Conservation (phyloP, 768 basidiomycete genomes). For the Serendipita vermifera region DNA sequence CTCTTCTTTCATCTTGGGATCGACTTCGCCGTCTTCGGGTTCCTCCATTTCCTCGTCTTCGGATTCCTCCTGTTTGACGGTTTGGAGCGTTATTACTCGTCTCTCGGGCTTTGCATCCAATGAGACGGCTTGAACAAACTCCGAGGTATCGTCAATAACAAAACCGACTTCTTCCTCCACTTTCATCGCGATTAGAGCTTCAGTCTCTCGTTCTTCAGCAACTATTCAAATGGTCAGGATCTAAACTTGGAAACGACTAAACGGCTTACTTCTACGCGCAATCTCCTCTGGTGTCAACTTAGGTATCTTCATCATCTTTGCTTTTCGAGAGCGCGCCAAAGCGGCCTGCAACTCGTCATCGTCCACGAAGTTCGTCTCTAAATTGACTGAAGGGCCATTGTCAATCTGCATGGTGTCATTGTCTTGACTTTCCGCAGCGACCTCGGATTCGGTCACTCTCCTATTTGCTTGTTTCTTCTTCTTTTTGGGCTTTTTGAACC, state of each 20-base stretch:
- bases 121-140: conserved; percentile 56
- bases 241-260: conserved; percentile 6
- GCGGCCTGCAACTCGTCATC: conserved; percentile 97
- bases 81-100: conserved; percentile 16
- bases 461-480: conserved; percentile 85
- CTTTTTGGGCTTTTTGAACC: conserved; percentile 94
- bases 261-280: conserved; percentile 54
- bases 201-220: conserved; percentile 43
- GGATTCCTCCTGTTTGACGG: conserved; percentile 24
- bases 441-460: conserved; percentile 43
- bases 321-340: conserved; percentile 71
- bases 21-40: conserved; percentile 69
- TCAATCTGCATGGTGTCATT: conserved; percentile 63
- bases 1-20: conserved; percentile 66
- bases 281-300: conserved; percentile 73
- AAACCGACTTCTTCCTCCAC: conserved; percentile 43
- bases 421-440: conserved; percentile 18
- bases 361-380: conserved; percentile 86
- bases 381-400: conserved; percentile 52
- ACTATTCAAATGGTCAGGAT: conserved; percentile 32
- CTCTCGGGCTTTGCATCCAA: conserved; percentile 15
- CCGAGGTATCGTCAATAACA: conserved; percentile 91
- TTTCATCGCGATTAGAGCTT: conserved; percentile 21
- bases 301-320: conserved; percentile 58
- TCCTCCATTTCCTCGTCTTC: conserved; percentile 46